Conservation (phyloP, 2,329 filamentous ascomycete species). For the Myriosclerotinia curreyana region DNA sequence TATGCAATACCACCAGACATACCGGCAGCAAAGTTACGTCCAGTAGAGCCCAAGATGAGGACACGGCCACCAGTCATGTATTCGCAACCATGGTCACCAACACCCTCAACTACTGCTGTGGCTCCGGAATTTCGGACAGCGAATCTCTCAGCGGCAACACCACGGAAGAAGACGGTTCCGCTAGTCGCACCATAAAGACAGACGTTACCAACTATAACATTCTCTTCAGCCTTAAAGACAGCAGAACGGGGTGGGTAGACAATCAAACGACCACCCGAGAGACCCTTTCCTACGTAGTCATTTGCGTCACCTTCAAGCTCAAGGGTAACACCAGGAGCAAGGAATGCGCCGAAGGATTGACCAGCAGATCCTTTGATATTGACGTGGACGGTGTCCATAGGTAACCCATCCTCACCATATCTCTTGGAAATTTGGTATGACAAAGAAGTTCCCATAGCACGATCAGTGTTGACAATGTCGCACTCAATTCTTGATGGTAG, state of each 20-base stretch:
- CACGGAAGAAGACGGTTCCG: constrained; percentile 94
- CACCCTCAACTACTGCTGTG: constrained; percentile 91
- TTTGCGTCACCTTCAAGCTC: constrained; percentile 96
- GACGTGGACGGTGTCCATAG: constrained; percentile 89
- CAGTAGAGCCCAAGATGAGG: constrained; percentile 80
- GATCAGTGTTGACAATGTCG: constrained; percentile 94
- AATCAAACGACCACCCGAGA: constrained; percentile 89
- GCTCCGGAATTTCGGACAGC: constrained; percentile 95
- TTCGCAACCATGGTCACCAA: constrained; percentile 95
- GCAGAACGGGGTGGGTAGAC: constrained; percentile 88
- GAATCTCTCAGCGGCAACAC: constrained; percentile 93
- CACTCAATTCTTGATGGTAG: constrained; percentile 91
- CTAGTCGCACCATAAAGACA: constrained; percentile 92
- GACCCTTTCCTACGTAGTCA: constrained; percentile 94
- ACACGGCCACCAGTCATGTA: constrained; percentile 98
- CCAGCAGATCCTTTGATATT: constrained; percentile 96
- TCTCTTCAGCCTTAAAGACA: constrained; percentile 94
- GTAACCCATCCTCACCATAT: constrained; percentile 84
- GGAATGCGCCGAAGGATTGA: constrained; percentile 92
- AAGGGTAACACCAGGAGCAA: constrained; percentile 88
- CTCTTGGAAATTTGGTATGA: constrained; percentile 95
- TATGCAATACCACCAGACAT: constrained; percentile 99
- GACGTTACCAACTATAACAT: constrained; percentile 88
- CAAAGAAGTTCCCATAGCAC: constrained; percentile 86
- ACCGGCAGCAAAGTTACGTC: constrained; percentile 95